phyloP scores from a whole-genome alignment of 2,329 filamentous ascomycete species.

The Trichoderma citrinoviride region DNA sequence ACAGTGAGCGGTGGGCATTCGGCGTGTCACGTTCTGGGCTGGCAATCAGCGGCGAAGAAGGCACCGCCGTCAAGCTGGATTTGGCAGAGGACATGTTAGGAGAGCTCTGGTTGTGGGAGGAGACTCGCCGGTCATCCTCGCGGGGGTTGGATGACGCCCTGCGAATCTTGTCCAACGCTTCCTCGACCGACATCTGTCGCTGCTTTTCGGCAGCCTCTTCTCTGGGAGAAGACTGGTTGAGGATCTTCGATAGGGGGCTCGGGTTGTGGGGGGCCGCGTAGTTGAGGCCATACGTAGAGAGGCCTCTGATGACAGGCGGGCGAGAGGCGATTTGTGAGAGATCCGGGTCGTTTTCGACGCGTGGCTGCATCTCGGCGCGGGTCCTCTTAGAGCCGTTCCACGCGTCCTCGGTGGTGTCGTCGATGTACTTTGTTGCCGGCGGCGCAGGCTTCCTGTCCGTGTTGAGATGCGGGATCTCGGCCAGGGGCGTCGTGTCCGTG shows the following conservation, averaged over 20 bases:
- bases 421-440: slow-evolving; percentile 35
- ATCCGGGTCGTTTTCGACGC: slow-evolving; percentile 53
- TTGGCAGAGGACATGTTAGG: slow-evolving; percentile 41
- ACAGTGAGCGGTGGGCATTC: slow-evolving; percentile 52
- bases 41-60: slow-evolving; percentile 36
- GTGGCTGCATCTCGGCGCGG: slow-evolving; percentile 52
- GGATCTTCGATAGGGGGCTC: slow-evolving; percentile 40
- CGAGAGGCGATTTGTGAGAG: slow-evolving; percentile 45
- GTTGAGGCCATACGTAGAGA: slow-evolving; percentile 29
- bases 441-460: slow-evolving; percentile 29
- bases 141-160: slow-evolving; percentile 37
- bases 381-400: slow-evolving; percentile 42
- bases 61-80: slow-evolving; percentile 43
- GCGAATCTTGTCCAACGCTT: slow-evolving; percentile 37
- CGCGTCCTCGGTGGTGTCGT: slow-evolving; percentile 44
- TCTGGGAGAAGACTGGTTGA: slow-evolving; percentile 31
- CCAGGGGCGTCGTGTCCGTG: slow-evolving; percentile 38
- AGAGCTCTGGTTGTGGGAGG: slow-evolving; percentile 30
- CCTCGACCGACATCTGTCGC: slow-evolving; percentile 34
- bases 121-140: slow-evolving; percentile 27
- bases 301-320: slow-evolving; percentile 34
- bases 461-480: slow-evolving; percentile 46
- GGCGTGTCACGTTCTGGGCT: slow-evolving; percentile 40
- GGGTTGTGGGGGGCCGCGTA: slow-evolving; percentile 34
- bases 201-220: slow-evolving; percentile 24